Conservation (phyloP, 2,329 filamentous ascomycete genomes). For the Diaporthe australafricana region DNA sequence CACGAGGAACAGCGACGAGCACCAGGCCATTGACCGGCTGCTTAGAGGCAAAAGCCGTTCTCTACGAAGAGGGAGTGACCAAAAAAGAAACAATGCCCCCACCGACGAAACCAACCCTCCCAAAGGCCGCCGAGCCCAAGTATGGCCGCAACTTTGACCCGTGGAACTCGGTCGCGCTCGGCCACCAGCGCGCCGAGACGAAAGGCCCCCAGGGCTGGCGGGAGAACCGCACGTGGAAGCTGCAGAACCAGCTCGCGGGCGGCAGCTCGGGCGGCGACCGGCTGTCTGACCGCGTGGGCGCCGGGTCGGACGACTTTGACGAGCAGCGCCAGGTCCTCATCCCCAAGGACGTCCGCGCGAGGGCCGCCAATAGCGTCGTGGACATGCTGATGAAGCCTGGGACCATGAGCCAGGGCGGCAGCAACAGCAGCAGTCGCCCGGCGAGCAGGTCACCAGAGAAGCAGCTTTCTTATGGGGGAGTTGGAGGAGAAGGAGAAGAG, state of each 20-base stretch:
- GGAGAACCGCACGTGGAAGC: slow-evolving; percentile 74
- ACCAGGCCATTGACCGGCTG: neutral
- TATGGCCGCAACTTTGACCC: slow-evolving; percentile 67
- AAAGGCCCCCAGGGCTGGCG: slow-evolving; percentile 77
- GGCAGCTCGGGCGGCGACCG: slow-evolving; percentile 68
- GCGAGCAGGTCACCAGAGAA: slow-evolving; percentile 13
- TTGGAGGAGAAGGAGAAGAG: neutral
- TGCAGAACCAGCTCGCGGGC: slow-evolving; percentile 75
- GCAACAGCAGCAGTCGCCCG: neutral
- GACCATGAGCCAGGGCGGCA: slow-evolving; percentile 47
- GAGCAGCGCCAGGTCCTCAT: slow-evolving; percentile 56
- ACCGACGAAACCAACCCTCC: slow-evolving; percentile 33
- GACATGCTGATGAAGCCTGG: slow-evolving; percentile 66
- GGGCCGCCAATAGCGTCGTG: slow-evolving; percentile 57
- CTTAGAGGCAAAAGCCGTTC: neutral
- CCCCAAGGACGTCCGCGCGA: slow-evolving; percentile 54
- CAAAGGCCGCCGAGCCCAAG: slow-evolving; percentile 54
- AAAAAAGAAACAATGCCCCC: no score
- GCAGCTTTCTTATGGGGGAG: neutral
- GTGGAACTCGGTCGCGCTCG: slow-evolving; percentile 80
- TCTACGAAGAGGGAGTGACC: neutral
- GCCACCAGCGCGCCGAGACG: slow-evolving; percentile 83
- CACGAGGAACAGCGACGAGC: neutral
- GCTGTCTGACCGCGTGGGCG: slow-evolving; percentile 74
- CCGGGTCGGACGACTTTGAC: slow-evolving; percentile 69